phyloP scores from a whole-genome alignment of 176 grass and related monocot genomes.

The Oryza nivara region DNA sequence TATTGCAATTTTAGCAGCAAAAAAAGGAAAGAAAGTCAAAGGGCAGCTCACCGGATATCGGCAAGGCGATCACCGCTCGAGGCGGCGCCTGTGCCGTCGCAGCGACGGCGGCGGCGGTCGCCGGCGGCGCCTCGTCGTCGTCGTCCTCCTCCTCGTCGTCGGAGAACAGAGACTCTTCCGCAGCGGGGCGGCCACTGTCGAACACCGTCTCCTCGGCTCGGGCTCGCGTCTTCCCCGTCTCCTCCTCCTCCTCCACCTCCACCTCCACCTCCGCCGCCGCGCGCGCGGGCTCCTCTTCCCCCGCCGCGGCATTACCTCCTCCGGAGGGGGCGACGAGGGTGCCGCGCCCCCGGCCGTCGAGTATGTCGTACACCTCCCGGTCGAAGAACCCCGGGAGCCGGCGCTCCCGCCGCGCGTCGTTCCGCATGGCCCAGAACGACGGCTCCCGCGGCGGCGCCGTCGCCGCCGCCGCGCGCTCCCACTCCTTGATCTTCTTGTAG shows the following conservation, averaged over 20 bases:
- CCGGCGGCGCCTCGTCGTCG: slow-evolving; percentile 21
- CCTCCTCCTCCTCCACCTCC: neutral
- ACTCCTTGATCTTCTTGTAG: slow-evolving; percentile 99
- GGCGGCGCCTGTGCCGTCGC: neutral
- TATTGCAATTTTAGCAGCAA: slow-evolving; percentile 9
- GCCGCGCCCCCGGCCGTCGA: slow-evolving; percentile 52
- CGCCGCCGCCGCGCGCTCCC: slow-evolving; percentile 58
- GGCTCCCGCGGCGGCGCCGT: slow-evolving; percentile 41
- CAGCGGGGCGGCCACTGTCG: slow-evolving; percentile 52
- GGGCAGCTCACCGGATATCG: slow-evolving; percentile 57
- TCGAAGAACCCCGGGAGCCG: slow-evolving; percentile 91
- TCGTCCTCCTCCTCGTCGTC: slow-evolving; percentile 55
- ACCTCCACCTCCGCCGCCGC: slow-evolving; percentile 30
- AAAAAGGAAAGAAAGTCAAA: slow-evolving; percentile 27
- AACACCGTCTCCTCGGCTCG: slow-evolving; percentile 43
- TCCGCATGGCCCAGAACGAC: slow-evolving; percentile 96
- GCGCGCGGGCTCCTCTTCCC: slow-evolving; percentile 38
- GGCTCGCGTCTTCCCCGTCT: slow-evolving; percentile 18
- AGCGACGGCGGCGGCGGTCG: neutral
- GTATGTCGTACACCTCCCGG: slow-evolving; percentile 91
- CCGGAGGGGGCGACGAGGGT: slow-evolving; percentile 7
- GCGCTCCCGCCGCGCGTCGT: slow-evolving; percentile 81
- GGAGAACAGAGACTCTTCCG: slow-evolving; percentile 57
- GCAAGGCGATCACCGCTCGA: slow-evolving; percentile 49
- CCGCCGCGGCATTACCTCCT: slow-evolving; percentile 41